These are phyloP conservation scores for Gamarada debralockiae DNA, from an alignment of 495 filamentous ascomycete species.

Conservation along the genomic window DNA sequence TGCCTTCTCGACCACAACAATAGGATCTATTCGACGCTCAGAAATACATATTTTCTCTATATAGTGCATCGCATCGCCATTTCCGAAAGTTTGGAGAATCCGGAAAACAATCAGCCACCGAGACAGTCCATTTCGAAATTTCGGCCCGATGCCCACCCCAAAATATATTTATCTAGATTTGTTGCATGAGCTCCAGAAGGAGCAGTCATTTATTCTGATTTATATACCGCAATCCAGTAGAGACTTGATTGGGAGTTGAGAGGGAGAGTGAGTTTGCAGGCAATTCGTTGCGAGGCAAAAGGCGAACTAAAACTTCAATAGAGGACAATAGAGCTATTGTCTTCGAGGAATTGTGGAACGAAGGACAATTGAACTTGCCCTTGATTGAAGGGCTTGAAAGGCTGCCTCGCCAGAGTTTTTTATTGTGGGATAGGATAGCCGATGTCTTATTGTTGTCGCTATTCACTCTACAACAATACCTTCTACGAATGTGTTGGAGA, in stretches of 20 bases:
- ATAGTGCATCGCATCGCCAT: neutral
- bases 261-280: neutral
- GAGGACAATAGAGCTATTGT: neutral
- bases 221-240: slow-evolving; percentile 9
- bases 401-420: too few species aligned
- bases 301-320: neutral
- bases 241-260: slow-evolving; percentile 5
- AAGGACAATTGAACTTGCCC: too few species aligned
- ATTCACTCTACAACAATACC: too few species aligned
- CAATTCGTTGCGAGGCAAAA: slow-evolving; percentile 5
- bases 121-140: neutral
- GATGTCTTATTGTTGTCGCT: too few species aligned
- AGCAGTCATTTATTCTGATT: slow-evolving; percentile 21
- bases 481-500: too few species aligned
- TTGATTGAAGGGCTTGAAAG: too few species aligned
- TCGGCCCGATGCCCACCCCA: slow-evolving; percentile 16
- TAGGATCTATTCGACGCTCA: neutral
- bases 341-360: too few species aligned
- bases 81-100: neutral
- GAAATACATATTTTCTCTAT: neutral
- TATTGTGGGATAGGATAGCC: too few species aligned
- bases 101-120: neutral
- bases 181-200: slow-evolving; percentile 19
- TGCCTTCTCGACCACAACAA: neutral
- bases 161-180: slow-evolving; percentile 4